Conservation (phyloP, 495 filamentous ascomycete species). For the Penicillium paradoxum region DNA sequence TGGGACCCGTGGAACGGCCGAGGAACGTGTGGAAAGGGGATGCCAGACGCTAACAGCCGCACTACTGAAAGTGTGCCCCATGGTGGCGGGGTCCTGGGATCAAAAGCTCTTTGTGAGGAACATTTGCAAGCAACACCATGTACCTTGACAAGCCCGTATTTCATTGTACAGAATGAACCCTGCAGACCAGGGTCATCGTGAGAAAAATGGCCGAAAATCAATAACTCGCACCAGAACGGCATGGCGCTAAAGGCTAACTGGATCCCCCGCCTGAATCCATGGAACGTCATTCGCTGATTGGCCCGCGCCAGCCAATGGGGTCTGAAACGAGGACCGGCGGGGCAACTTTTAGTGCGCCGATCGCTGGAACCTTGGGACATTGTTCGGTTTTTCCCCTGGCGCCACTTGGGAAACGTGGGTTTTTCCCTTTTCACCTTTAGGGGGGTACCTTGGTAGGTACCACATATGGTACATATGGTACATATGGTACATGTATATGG, state of each 20-base stretch:
- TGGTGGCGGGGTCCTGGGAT: neutral
- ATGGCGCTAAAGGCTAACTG: constrained; percentile 3
- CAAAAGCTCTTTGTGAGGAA: no score
- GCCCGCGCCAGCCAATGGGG: neutral
- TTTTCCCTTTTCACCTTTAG: neutral
- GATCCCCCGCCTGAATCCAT: neutral
- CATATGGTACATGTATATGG: no score
- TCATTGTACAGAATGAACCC: no score
- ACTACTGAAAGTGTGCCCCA: constrained; percentile 3
- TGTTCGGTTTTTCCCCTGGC: neutral
- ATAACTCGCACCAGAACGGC: neutral
- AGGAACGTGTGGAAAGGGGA: constrained; percentile 6
- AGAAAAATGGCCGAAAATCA: neutral
- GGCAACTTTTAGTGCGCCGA: constrained; percentile 5
- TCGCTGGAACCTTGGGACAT: constrained; percentile 6
- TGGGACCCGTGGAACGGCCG: constrained; percentile 5
- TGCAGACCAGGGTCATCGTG: neutral
- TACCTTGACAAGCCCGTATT: no score
- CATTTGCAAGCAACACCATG: no score
- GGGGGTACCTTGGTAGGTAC: neutral
- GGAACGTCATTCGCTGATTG: neutral
- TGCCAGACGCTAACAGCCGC: constrained; percentile 2
- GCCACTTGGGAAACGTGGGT: neutral
- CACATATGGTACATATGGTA: no score
- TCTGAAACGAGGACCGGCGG: constrained; percentile 3